A percentile compares a stretch with the other conserved stretches of the same genome.
These are phyloP conservation scores for Neckera pumila DNA, from an alignment of 225 moss, liverwort and hornwort genomes.

Conservation along the genomic window DNA sequence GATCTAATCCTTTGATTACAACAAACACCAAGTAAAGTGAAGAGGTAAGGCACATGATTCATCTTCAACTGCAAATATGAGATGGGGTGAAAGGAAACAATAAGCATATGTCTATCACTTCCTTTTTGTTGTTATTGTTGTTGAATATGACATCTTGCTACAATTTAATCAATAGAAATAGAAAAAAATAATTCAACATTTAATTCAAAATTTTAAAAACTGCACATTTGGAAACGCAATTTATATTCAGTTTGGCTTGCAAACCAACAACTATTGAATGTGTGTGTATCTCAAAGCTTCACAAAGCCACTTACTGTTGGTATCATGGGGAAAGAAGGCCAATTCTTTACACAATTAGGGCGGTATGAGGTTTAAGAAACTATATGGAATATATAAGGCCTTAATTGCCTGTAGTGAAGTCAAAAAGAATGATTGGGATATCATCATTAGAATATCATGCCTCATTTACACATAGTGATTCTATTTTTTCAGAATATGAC, in stretches of 20 bases:
- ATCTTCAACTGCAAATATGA: not conserved
- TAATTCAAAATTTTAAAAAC: too few relatives aligned
- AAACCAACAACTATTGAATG: not conserved
- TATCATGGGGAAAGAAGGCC: not conserved
- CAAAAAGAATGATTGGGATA: not conserved
- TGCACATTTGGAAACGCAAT: not conserved
- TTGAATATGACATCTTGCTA: rapidly evolving
- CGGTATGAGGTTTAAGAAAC: too few relatives aligned
- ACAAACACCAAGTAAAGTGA: too few relatives aligned
- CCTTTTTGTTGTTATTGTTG: not conserved
- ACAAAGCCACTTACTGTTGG: not conserved
- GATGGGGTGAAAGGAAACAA: too few relatives aligned
- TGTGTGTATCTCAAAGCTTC: too few relatives aligned
- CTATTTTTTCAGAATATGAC: not conserved
- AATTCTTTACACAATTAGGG: not conserved
- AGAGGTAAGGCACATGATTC: rapidly evolving
- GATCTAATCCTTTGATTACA: rapidly evolving
- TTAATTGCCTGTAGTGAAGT: not conserved
- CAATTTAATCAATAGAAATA: not conserved
- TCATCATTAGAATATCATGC: not conserved
- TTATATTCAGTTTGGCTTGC: not conserved
- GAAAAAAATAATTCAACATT: not conserved
- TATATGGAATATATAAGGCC: not conserved
- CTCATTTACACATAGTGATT: not conserved
- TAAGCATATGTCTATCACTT: not conserved